Conservation (phyloP, 2,329 filamentous ascomycete species). For the Fusarium nisikadoi region DNA sequence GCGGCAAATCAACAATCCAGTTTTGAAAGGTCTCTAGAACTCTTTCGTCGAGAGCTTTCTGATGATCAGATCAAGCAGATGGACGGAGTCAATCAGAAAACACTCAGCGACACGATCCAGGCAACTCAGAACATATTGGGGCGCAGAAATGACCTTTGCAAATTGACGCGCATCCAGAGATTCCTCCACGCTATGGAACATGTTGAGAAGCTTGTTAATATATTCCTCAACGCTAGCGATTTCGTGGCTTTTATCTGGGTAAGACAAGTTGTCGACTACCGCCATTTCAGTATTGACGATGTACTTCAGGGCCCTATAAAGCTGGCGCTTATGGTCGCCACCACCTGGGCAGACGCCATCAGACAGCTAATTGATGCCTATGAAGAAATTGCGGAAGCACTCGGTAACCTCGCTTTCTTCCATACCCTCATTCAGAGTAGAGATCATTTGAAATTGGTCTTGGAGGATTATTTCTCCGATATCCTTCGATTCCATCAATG, state of each 20-base stretch:
- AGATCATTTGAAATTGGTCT: fast-evolving
- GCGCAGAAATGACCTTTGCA: neutral
- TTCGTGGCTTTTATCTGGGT: slow-evolving; percentile 12
- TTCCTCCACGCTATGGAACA: slow-evolving; percentile 2
- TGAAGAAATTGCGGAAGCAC: neutral
- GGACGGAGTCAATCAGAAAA: fast-evolving
- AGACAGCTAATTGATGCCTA: neutral
- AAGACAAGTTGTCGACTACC: fast-evolving
- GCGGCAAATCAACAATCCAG: neutral
- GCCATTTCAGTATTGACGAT: fast-evolving
- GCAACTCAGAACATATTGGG: neutral
- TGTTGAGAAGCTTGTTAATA: neutral
- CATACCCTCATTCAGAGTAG: neutral
- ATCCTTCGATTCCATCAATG: neutral
- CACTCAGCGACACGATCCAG: fast-evolving
- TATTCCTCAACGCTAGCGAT: neutral
- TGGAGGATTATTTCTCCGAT: slow-evolving; percentile 2
- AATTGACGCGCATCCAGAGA: fast-evolving
- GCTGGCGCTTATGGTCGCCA: slow-evolving; percentile 7
- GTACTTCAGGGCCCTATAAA: neutral
- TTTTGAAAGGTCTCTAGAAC: neutral
- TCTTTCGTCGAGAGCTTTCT: neutral
- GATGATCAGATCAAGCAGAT: neutral
- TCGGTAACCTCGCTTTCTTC: neutral
- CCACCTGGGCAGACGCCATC: fast-evolving